A percentile compares a stretch with the other conserved stretches of the same genome.
These are phyloP conservation scores for Zygotorulaspora sp. DNA, from an alignment of 805 yeast genomes.

Conservation along the genomic window DNA sequence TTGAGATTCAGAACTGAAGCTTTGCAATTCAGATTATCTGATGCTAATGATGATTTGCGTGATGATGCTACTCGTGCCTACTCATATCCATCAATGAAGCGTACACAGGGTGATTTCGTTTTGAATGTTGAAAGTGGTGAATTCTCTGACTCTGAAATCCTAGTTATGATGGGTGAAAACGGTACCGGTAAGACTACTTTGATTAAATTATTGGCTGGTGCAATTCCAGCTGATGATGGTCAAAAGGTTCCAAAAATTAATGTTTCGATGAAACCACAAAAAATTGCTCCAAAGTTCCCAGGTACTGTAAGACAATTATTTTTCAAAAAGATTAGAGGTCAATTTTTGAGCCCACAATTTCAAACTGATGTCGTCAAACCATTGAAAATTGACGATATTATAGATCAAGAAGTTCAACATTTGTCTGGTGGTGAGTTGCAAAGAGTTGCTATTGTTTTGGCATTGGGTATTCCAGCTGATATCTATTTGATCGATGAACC, in stretches of 20 bases:
- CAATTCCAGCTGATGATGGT: slow-evolving; percentile 79
- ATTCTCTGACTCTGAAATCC: slow-evolving; percentile 91
- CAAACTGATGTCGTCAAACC: slow-evolving; percentile 98
- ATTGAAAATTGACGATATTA: slow-evolving; percentile 83
- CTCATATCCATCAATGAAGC: slow-evolving; percentile 74
- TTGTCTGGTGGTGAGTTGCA: slow-evolving; percentile 99
- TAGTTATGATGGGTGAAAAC: slow-evolving; percentile 99
- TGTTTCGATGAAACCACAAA: slow-evolving; percentile 98
- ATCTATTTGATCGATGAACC: slow-evolving; percentile 98
- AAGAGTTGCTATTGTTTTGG: slow-evolving; percentile 95
- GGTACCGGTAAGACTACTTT: slow-evolving; percentile 99
- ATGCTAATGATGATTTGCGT: slow-evolving; percentile 73
- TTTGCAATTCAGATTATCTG: slow-evolving; percentile 86
- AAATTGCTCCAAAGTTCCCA: slow-evolving; percentile 96
- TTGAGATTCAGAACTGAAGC: slow-evolving; percentile 95
- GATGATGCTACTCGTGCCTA: slow-evolving; percentile 76
- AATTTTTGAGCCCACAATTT: slow-evolving; percentile 94
- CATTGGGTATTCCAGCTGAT: slow-evolving; percentile 93
- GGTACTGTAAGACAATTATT: slow-evolving; percentile 98
- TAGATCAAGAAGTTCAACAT: slow-evolving; percentile 96
- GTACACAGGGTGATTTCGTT: slow-evolving; percentile 95
- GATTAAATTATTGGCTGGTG: slow-evolving; percentile 93
- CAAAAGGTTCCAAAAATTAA: slow-evolving; percentile 82
- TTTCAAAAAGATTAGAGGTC: slow-evolving; percentile 91
- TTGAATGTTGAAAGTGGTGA: slow-evolving; percentile 79